Base-by-base conservation (phyloP, 495 filamentous ascomycete genomes). In the Penicillium malachiteum region DNA sequence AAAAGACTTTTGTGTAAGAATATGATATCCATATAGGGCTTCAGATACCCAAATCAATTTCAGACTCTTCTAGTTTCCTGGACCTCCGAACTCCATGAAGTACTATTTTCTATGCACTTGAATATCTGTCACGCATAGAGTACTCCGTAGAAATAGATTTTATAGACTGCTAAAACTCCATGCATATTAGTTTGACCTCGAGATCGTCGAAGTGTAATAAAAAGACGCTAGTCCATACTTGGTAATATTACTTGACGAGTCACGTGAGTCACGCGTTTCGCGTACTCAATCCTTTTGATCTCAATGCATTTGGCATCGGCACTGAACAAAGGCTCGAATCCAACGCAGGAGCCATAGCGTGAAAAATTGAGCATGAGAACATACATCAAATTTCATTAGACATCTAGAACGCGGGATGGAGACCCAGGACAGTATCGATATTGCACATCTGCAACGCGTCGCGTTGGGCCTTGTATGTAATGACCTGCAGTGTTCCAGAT, bases 401-500 rank as follows among this genome's bases (percentile, higher is more conserved):
- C 11, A 33, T 37, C 18, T 4, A 18, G 33, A 4, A 11, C 16
- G 32, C 45, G 44, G 17, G 37, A 80, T 80, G 78, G 74, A 75
- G 41, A 75, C 71, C 21, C 74, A 79, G 53, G 63, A 82, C 55
- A 78, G 78, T 45, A 65, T 80, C 50, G 78, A 82, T 50, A 75
- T 82, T 33, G 74, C 68, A 41, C 69, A 69, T 48, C 53, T 81
- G 55, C 76, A 79, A 74, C 76, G 72, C 60, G 72, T 75, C 67
- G 77, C 77, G 66, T 64, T 82, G 58, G 73, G 76, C 37, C 58
- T 70, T 65, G 75, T 77, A 67, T 68, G 75, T 71, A 54, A 65
- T 57, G 51, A 58, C 55, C 54, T 70, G 62, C 66, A 64, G 66
- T 58, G 56, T 63, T 45, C 56, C 48, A 63, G 61, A 54, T 51